These are phyloP conservation scores for Fragosphaeria purpurea DNA, from an alignment of 2,329 filamentous ascomycete genomes.

Conservation along the genomic window DNA sequence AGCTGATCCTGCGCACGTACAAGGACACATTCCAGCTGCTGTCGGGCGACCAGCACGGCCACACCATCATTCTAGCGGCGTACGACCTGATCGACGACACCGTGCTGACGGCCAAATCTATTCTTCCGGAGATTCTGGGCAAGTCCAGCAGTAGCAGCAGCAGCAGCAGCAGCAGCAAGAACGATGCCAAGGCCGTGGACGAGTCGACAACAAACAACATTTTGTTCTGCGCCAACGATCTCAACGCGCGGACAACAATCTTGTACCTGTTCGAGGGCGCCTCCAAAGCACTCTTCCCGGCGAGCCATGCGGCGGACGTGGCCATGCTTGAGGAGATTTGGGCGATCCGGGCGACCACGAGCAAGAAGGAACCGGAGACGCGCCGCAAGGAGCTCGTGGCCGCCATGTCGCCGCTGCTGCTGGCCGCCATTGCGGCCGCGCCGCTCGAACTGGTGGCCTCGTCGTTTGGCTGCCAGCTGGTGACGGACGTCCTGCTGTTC, in stretches of 20 bases:
- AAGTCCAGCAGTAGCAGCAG: too few species aligned
- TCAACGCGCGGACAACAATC: constrained; percentile 55
- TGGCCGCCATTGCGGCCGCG: constrained; percentile 61
- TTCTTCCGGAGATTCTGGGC: constrained; percentile 77
- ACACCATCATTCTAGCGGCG: constrained; percentile 71
- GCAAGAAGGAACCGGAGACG: constrained; percentile 78
- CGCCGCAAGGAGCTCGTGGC: constrained; percentile 68
- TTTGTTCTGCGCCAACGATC: constrained; percentile 53
- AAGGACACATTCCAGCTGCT: constrained; percentile 82
- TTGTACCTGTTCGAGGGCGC: constrained; percentile 71
- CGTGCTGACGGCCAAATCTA: constrained; percentile 71
- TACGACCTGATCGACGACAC: constrained; percentile 94
- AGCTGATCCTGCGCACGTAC: constrained; percentile 74
- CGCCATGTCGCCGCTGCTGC: constrained; percentile 61
- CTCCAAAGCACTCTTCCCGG: constrained; percentile 51
- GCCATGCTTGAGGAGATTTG: constrained; percentile 68
- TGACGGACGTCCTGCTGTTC: constrained; percentile 71
- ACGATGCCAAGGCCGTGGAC: constrained; percentile 49
- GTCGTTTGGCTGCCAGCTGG: constrained; percentile 77
- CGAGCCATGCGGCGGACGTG: constrained; percentile 54
- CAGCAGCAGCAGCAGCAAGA: constrained; percentile 30
- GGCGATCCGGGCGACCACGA: constrained; percentile 69
- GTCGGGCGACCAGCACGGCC: constrained; percentile 68
- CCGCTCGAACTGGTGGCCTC: constrained; percentile 60
- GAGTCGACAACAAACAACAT: constrained; percentile 33